Conservation (phyloP, 2,329 filamentous ascomycete species). For the Penicillium hesseltinei region DNA sequence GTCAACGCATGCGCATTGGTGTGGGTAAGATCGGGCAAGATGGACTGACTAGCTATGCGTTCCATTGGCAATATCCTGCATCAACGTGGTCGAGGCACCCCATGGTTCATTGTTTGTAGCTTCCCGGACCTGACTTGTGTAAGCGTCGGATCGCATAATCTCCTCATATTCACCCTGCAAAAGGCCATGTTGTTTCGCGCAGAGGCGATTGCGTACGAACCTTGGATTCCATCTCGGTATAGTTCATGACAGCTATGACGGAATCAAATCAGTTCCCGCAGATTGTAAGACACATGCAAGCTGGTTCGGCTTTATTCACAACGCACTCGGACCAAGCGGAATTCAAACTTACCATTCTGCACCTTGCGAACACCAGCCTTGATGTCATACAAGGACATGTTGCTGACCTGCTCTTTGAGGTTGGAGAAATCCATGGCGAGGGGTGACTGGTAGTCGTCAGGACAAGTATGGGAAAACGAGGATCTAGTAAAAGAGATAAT, state of each 20-base stretch:
- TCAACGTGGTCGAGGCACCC: constrained; percentile 78
- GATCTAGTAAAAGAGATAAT: background rate
- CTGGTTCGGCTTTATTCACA: constrained; percentile 1
- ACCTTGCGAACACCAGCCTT: constrained; percentile 94
- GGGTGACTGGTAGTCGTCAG: constrained; percentile 14
- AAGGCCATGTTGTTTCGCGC: background rate
- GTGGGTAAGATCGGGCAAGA: background rate
- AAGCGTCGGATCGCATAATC: constrained; percentile 12
- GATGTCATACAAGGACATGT: constrained; percentile 89
- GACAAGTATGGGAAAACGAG: constrained; percentile 1
- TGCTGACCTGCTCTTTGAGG: constrained; percentile 82
- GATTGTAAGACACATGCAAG: constrained; percentile 3
- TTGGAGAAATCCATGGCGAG: constrained; percentile 77
- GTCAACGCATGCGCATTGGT: constrained; percentile 15
- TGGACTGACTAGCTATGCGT: constrained; percentile 91
- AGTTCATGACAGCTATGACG: constrained; percentile 85
- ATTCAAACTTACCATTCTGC: constrained; percentile 78
- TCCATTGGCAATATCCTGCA: constrained; percentile 98
- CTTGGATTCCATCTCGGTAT: constrained; percentile 85
- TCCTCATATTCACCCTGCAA: background rate
- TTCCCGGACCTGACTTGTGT: constrained; percentile 72
- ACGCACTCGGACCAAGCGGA: background rate
- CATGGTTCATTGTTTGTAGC: constrained; percentile 99
- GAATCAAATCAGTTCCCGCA: constrained; percentile 19
- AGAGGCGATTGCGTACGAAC: constrained; percentile 36